Conservation (phyloP, 305 asterid species). For the Lippia alba region DNA sequence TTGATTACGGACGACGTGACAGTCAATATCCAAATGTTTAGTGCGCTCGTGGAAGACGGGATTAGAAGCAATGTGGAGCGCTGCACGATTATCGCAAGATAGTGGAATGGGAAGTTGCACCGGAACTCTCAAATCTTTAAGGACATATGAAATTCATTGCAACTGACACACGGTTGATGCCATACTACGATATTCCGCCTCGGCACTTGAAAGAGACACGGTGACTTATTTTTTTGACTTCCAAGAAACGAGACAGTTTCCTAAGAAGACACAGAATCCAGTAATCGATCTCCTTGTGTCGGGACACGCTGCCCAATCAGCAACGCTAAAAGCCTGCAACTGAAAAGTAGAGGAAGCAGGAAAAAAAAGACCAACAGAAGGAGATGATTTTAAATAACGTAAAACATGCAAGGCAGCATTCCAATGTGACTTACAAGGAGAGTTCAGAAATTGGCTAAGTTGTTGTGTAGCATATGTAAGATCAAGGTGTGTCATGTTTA, state of each 20-base stretch:
- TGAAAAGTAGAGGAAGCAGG: neutral
- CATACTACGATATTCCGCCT: neutral
- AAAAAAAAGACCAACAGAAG: neutral
- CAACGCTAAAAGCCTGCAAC: neutral
- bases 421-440: neutral
- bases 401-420: neutral
- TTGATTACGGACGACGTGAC: no score
- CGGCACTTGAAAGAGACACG: neutral
- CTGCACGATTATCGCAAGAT: no score
- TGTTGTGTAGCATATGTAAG: neutral
- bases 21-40: no score
- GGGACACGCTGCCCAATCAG: neutral
- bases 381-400: neutral
- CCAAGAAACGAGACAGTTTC: neutral
- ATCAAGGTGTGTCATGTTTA: neutral
- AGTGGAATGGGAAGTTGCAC: no score
- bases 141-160: neutral
- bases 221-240: neutral
- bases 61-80: no score
- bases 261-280: neutral
- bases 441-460: neutral
- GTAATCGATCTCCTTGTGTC: neutral
- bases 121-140: neutral
- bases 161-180: neutral
- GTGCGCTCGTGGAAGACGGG: no score